Evolutionary conservation across 75 land plant species (phyloP).

Genomic region (Isoetes taiwanensis): DNA sequence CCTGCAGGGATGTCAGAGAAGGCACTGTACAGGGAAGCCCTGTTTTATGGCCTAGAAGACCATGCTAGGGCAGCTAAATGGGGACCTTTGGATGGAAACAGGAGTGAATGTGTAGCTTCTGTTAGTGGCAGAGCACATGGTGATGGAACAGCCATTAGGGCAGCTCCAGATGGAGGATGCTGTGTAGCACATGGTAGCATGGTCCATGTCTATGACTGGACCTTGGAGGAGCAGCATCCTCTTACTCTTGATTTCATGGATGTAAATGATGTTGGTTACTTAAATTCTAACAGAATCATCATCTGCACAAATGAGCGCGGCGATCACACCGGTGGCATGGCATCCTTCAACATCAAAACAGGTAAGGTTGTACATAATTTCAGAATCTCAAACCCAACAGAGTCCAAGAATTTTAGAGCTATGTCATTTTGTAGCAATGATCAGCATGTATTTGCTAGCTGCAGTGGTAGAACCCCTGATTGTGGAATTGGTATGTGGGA

Average conservation of each 20-base stretch:
- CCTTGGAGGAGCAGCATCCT: slow-evolving; percentile 50
- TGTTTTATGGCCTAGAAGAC: slow-evolving; percentile 61
- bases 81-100: slow-evolving; percentile 77
- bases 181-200: slow-evolving; percentile 84
- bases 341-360: slow-evolving; percentile 31
- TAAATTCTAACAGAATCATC: slow-evolving; percentile 36
- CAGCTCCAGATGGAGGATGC: slow-evolving; percentile 81
- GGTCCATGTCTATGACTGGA: slow-evolving; percentile 89
- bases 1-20: slow-evolving; percentile 50
- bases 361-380: slow-evolving; percentile 50
- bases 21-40: slow-evolving; percentile 64
- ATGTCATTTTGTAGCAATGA: slow-evolving; percentile 46
- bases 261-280: slow-evolving; percentile 69
- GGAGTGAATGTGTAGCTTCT: slow-evolving; percentile 29
- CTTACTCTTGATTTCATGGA: slow-evolving; percentile 58
- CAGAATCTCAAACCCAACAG: slow-evolving; percentile 35
- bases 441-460: slow-evolving; percentile 47
- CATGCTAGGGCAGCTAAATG: slow-evolving; percentile 51
- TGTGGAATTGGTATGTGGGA: slow-evolving; percentile 88
- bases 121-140: slow-evolving; percentile 64
- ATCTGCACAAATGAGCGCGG: slow-evolving; percentile 56
- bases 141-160: slow-evolving; percentile 81
- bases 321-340: slow-evolving; percentile 59
- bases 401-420: slow-evolving; percentile 50
- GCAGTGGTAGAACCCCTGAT: slow-evolving; percentile 68